Evolutionary conservation across 257 asterid genomes (phyloP).

Genomic region (Lavandula angustifolia): DNA sequence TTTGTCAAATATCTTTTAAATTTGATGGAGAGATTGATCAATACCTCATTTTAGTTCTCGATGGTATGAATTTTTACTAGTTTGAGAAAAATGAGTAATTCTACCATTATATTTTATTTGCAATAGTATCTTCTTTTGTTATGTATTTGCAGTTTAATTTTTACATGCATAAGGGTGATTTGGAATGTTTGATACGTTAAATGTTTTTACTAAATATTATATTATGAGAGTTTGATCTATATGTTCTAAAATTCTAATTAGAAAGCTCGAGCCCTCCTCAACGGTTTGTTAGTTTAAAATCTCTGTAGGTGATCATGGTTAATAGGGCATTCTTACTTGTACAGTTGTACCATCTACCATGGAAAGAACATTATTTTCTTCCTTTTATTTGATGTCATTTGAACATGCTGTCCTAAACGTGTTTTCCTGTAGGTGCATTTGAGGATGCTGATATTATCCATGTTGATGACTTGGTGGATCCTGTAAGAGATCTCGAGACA

Average conservation of each 20-base stretch:
- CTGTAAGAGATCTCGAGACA: constrained; percentile 91
- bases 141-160: not conserved
- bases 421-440: constrained; percentile 68
- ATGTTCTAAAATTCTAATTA: no score
- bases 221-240: not conserved
- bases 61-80: not conserved
- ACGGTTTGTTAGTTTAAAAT: constrained; percentile 12
- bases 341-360: no score
- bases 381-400: constrained; percentile 16
- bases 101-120: not conserved
- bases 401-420: constrained; percentile 17
- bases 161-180: constrained; percentile 8
- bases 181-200: constrained; percentile 1
- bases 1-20: not conserved
- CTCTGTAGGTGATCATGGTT: not conserved
- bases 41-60: not conserved
- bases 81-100: not conserved
- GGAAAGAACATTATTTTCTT: constrained; percentile 12
- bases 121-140: not conserved
- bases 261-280: no score
- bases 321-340: constrained; percentile 8
- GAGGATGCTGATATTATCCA: constrained; percentile 96
- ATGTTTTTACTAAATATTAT: not conserved
- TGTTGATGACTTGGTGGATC: constrained; percentile 92
- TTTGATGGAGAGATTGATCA: constrained; percentile 10